A percentile compares a stretch with the other conserved stretches of the same genome.
These are phyloP conservation scores for Phytophthora niederhauseri DNA, from an alignment of 352 stramenopile species.

Conservation along the genomic window DNA sequence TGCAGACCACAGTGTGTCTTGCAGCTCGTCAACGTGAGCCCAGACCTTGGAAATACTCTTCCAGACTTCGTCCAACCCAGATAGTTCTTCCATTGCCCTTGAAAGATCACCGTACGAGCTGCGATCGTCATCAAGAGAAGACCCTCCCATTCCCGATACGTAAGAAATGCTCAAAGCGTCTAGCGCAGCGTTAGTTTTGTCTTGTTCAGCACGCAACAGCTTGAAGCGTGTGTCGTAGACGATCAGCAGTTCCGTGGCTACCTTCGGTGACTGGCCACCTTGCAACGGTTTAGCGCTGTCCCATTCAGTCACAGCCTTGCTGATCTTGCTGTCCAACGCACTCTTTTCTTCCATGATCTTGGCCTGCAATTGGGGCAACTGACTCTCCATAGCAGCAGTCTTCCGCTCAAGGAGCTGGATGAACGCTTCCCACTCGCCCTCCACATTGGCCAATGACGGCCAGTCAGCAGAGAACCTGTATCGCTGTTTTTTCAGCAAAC, in stretches of 20 bases:
- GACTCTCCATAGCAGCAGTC: constrained; percentile 95
- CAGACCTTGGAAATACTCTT: constrained; percentile 93
- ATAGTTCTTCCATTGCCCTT: constrained; percentile 91
- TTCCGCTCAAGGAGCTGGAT: constrained; percentile 90
- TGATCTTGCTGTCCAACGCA: constrained; percentile 84
- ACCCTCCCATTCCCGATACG: constrained; percentile 48
- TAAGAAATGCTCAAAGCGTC: constrained; percentile 94
- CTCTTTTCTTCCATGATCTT: constrained; percentile 98
- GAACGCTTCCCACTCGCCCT: constrained; percentile 97
- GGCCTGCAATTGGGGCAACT: constrained; percentile 96
- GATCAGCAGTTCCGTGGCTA: constrained; percentile 80
- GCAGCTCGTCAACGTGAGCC: constrained; percentile 89
- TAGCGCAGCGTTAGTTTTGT: constrained; percentile 95
- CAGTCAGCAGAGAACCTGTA: constrained; percentile 96
- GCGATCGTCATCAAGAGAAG: constrained; percentile 76
- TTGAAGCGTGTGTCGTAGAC: constrained; percentile 89
- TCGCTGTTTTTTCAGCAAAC: constrained; percentile 96
- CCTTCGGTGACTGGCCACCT: constrained; percentile 70
- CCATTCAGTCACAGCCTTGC: constrained; percentile 79
- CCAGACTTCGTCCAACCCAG: constrained; percentile 99
- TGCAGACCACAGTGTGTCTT: constrained; percentile 95
- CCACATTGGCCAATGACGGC: constrained; percentile 96
- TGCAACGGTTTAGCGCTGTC: constrained; percentile 82
- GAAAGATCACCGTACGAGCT: constrained; percentile 73
- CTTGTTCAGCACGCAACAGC: constrained; percentile 89